Evolutionary conservation across 1,139 yeast genomes (phyloP).

Genomic region (Zygosaccharomyces pseudobailii): DNA sequence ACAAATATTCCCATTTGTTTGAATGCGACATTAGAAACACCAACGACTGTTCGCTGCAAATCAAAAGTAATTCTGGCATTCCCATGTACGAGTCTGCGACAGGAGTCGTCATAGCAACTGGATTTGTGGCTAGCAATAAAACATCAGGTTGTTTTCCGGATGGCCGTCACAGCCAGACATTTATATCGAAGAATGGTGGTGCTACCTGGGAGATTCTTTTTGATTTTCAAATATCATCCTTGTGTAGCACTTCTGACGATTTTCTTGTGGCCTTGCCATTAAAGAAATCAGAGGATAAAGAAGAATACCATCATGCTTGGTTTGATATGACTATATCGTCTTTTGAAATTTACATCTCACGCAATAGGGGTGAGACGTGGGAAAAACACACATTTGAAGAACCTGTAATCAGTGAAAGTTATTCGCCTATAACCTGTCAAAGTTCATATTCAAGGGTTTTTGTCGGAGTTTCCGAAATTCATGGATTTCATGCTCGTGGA

Average conservation of each 20-base stretch:
- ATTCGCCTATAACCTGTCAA: neutral
- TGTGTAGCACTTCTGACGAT: neutral
- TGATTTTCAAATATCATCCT: constrained; percentile 49
- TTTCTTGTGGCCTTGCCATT: neutral
- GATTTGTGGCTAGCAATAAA: neutral
- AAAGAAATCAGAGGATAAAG: neutral
- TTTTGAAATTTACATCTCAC: neutral
- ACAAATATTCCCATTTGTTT: constrained; percentile 27
- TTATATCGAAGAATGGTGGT: constrained; percentile 76
- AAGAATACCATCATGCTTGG: neutral
- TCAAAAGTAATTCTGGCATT: neutral
- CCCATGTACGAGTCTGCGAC: neutral
- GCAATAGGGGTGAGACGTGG: neutral
- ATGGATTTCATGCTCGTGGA: neutral
- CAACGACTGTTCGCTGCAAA: neutral
- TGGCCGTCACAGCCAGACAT: constrained; percentile 37
- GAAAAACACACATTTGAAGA: neutral
- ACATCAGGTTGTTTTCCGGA: neutral
- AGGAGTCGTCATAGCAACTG: neutral
- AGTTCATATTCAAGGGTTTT: neutral
- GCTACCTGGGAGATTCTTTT: constrained; percentile 57
- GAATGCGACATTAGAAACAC: neutral
- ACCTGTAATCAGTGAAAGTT: neutral
- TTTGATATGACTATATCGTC: neutral
- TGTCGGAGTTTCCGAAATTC: neutral